phyloP scores from a whole-genome alignment of 2,329 filamentous ascomycete genomes.

The Colletotrichum simmondsii region DNA sequence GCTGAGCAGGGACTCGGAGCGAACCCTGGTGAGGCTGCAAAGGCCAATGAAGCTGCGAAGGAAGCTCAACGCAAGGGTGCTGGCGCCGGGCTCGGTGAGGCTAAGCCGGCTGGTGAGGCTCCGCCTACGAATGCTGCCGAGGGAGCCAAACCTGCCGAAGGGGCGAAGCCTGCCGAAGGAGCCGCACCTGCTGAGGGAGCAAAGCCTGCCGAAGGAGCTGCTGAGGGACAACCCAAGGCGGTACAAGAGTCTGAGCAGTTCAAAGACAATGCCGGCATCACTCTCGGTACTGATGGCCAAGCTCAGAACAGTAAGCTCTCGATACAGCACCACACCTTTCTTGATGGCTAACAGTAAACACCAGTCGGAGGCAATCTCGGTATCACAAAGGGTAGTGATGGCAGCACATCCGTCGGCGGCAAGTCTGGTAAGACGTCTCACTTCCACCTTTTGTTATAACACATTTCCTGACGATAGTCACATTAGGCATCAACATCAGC shows the following conservation, averaged over 20 bases:
- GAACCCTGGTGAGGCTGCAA: constrained; percentile 1
- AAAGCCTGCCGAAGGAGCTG: background rate
- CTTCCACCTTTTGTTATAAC: no score
- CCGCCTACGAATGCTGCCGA: background rate
- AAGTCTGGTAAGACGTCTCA: constrained; percentile 21
- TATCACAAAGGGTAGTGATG: constrained; percentile 30
- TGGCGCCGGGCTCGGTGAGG: background rate
- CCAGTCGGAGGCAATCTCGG: constrained; percentile 27
- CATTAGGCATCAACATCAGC: constrained; percentile 23
- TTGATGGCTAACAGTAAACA: background rate
- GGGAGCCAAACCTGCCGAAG: background rate
- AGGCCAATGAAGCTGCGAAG: constrained; percentile 13
- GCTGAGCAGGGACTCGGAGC: constrained; percentile 16
- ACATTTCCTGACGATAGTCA: background rate
- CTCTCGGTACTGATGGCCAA: constrained; percentile 12
- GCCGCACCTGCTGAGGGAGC: background rate
- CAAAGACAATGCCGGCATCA: constrained; percentile 26
- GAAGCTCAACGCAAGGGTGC: constrained; percentile 11
- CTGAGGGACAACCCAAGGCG: constrained; percentile 22
- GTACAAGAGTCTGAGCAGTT: constrained; percentile 29
- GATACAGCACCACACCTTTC: background rate
- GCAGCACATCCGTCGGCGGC: constrained; percentile 28
- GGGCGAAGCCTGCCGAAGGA: background rate
- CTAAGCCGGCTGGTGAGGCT: background rate
- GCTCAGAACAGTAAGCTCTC: constrained; percentile 19